Percentiles rank a stretch among this genome's conserved stretches.
Evolutionary conservation across 1,139 yeast species (phyloP).

Genomic region (Candida sanyaensis): DNA sequence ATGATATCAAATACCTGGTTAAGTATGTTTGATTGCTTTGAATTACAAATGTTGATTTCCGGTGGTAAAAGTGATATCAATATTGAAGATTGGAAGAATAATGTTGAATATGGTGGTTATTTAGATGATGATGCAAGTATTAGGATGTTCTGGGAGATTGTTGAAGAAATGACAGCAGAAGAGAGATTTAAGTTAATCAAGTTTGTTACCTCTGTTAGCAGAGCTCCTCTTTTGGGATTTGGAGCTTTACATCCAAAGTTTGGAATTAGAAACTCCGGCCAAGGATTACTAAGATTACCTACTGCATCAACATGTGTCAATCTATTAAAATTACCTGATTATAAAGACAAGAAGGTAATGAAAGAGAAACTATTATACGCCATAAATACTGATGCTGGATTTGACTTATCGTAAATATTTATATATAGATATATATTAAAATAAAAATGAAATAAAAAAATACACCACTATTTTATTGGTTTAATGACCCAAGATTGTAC

Average conservation of each 20-base stretch:
- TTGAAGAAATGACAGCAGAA: constrained; percentile 62
- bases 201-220: constrained; percentile 88
- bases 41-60: constrained; percentile 80
- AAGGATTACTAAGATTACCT: constrained; percentile 60
- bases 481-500: neutral
- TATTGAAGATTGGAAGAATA: constrained; percentile 61
- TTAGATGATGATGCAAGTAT: constrained; percentile 58
- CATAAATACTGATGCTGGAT: constrained; percentile 80
- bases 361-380: constrained; percentile 70
- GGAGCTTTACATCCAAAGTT: constrained; percentile 71
- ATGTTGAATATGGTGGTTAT: constrained; percentile 73
- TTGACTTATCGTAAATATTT: constrained; percentile 59
- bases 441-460: neutral
- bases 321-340: constrained; percentile 81
- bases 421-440: neutral
- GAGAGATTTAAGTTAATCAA: constrained; percentile 68
- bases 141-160: constrained; percentile 70
- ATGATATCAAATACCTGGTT: constrained; percentile 77
- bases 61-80: constrained; percentile 76
- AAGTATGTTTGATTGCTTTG: constrained; percentile 79
- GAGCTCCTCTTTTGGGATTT: constrained; percentile 92
- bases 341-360: constrained; percentile 58
- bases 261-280: constrained; percentile 77
- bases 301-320: constrained; percentile 95
- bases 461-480: neutral